Conservation (phyloP, 2,329 filamentous ascomycete species). For the Xylaria sp. region DNA sequence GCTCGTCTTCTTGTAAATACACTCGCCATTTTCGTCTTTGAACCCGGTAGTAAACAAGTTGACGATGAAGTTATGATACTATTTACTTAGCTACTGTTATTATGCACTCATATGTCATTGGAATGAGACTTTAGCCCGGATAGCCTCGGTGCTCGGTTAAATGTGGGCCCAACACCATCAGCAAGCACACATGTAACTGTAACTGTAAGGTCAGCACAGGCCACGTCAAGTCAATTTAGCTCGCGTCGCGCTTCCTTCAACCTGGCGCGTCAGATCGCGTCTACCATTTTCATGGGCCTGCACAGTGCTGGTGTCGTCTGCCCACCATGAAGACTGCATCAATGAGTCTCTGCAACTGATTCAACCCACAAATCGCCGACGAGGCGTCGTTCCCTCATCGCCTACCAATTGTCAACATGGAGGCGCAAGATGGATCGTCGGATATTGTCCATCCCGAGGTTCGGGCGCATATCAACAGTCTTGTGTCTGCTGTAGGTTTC, state of each 20-base stretch:
- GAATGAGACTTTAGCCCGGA: constrained; percentile 33
- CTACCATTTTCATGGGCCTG: constrained; percentile 34
- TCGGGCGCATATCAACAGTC: constrained; percentile 90
- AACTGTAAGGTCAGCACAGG: constrained; percentile 1
- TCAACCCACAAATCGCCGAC: constrained; percentile 32
- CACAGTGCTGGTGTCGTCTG: neutral
- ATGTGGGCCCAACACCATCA: constrained; percentile 37
- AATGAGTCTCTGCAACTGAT: constrained; percentile 34
- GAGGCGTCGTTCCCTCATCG: constrained; percentile 36
- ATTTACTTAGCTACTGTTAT: neutral
- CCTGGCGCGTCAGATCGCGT: constrained; percentile 43
- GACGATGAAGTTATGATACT: neutral
- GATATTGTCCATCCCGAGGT: constrained; percentile 89
- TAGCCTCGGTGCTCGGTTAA: constrained; percentile 48
- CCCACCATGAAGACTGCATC: constrained; percentile 8
- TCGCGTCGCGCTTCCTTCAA: constrained; percentile 34
- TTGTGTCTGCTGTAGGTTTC: constrained; percentile 85
- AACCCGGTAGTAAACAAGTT: constrained; percentile 3
- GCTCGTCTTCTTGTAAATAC: constrained; percentile 53
- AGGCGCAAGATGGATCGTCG: constrained; percentile 60
- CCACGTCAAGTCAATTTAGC: constrained; percentile 33
- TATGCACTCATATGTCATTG: neutral
- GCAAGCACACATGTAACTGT: neutral
- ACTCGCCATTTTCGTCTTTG: constrained; percentile 52
- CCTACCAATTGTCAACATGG: constrained; percentile 56